These are phyloP conservation scores for Ceratocystis alfenasii DNA, from an alignment of 2,329 filamentous ascomycete species.

Conservation along the genomic window DNA sequence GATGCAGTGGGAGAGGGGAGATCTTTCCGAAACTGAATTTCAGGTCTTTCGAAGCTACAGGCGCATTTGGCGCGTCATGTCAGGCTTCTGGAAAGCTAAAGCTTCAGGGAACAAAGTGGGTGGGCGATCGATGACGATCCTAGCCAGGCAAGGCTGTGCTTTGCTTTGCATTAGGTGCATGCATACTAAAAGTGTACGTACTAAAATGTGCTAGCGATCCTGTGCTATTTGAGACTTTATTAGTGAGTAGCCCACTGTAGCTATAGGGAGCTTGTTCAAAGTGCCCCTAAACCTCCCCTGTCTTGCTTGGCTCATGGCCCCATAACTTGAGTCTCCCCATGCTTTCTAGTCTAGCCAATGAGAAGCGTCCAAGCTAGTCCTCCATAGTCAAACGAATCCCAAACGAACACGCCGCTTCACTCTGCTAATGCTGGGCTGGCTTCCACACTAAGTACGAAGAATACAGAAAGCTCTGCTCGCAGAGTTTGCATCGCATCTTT, in stretches of 20 bases:
- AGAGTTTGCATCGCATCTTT: neutral
- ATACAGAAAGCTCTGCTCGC: neutral
- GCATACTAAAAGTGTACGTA: too few relatives aligned
- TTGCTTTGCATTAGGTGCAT: too few relatives aligned
- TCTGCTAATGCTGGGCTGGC: neutral
- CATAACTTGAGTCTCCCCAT: neutral
- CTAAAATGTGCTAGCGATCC: neutral
- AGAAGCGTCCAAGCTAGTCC: neutral
- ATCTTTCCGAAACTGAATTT: neutral
- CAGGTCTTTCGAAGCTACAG: neutral
- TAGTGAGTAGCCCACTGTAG: neutral
- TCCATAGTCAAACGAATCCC: neutral
- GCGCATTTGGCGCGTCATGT: conserved; percentile 5
- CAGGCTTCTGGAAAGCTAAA: conserved; percentile 3
- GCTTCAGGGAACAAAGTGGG: neutral
- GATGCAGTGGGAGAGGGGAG: neutral
- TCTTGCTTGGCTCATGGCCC: neutral
- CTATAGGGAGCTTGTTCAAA: neutral
- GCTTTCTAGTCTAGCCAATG: neutral
- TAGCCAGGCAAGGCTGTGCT: neutral
- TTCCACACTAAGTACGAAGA: neutral
- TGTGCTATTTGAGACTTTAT: neutral
- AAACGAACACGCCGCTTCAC: conserved; percentile 18
- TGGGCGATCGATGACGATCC: neutral
- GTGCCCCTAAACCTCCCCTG: neutral